These are phyloP conservation scores for Myrica gale DNA, from an alignment of 306 rosid species.

Conservation along the genomic window DNA sequence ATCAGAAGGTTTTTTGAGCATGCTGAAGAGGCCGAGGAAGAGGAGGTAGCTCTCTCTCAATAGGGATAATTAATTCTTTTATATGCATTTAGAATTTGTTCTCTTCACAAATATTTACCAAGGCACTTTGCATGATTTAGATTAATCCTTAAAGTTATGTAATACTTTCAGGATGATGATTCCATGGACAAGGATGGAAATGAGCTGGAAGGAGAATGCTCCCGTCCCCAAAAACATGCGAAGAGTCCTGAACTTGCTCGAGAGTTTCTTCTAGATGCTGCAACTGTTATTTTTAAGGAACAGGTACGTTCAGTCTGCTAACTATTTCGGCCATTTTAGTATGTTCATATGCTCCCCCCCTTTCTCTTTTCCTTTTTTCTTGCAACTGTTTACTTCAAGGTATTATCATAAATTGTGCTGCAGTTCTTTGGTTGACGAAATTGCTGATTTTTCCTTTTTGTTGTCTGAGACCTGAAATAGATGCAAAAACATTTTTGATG, in stretches of 20 bases:
- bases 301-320: constrained; percentile 60
- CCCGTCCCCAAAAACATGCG: constrained; percentile 99
- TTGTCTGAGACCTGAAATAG: no score
- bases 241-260: constrained; percentile 99
- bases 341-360: constrained; percentile 4
- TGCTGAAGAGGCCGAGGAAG: constrained; percentile 99
- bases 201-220: constrained; percentile 94
- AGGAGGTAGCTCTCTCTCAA: constrained; percentile 68
- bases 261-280: constrained; percentile 95
- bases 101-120: neutral
- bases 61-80: constrained; percentile 30
- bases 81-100: neutral
- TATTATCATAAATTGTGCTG: neutral
- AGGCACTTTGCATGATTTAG: constrained; percentile 15
- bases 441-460: no score
- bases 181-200: constrained; percentile 90
- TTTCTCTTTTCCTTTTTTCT: neutral
- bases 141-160: constrained; percentile 27
- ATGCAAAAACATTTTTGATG: neutral
- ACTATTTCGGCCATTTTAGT: constrained; percentile 7
- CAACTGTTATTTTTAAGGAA: constrained; percentile 95
- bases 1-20: constrained; percentile 92
- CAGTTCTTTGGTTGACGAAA: no score
- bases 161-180: constrained; percentile 75
- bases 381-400: constrained; percentile 5